Evolutionary conservation across 352 stramenopile genomes (phyloP), one percentile per base, ranked within the genome.

Genomic region (Globisporangium camurandrum): DNA sequence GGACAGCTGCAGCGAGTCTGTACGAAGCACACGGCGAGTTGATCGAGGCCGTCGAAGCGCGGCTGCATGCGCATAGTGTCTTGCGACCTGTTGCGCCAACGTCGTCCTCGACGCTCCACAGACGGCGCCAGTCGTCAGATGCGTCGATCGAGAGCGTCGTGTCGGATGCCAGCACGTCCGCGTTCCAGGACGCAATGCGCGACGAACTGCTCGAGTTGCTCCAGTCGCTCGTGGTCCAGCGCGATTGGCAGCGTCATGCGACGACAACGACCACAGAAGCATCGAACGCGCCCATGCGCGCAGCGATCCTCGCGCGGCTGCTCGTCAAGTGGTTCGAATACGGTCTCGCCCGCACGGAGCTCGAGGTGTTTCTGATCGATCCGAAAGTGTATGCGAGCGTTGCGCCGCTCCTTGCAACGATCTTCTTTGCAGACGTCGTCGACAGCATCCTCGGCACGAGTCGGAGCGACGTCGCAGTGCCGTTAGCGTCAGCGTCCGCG

Each of bases 321-420:
- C 48, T 94, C 2, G 72, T 92, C 19, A 91, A 92, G 51, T 94
- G 83, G 83, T 88, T 88, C 41, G 78, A 91, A 19, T 91, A 84
- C 42, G 72, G 67, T 14, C 52, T 92, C 11, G 46, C 73, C 5
- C 66, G 62, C 20, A 64, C 64, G 2, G 72, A 78, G 19, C 59
- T 94, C 9, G 83, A 94, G 46, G 62, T 71, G 1, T 79, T 78
- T 40, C 56, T 94, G 6, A 71, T 78, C 24, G 73, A 88, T 23
- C 49, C 64, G 2, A 62, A 67, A 4, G 75, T 89, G 24, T 89
- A 86, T 34, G 38, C 50, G 20, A 64, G 81, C 33, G 73, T 92
- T 5, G 69, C 78, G 8, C 60, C 69, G 1, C 66, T 90, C 11
- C 45, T 92, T 20, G 69, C 71, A 1, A 68, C 73, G 34, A 89